Base-by-base conservation (phyloP, 179 eudicot genomes). In the Corrigiola litoralis region DNA sequence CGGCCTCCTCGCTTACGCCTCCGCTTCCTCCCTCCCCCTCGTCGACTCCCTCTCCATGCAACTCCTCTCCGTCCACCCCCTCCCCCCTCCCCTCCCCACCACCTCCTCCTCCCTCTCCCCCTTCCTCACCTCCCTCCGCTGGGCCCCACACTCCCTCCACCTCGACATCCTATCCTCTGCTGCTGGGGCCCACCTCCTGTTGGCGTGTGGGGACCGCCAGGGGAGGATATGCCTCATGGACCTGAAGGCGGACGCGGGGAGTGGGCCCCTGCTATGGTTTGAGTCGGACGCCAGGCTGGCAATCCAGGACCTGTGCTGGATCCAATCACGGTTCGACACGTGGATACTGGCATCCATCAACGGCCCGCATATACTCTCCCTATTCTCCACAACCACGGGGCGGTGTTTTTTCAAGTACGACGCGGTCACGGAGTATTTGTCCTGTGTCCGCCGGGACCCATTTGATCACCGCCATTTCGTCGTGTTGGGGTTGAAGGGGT, bases 191-290 rank as follows among this genome's bases (percentile, higher is more conserved):
- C 89, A 81, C 73, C 84, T 85, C 58, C 75, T 80, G 71, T 80
- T 94, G 36, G 89, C 96, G 33, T 90, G 80, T 53, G 99, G 97
- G 1, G 99, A 94, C 32, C 91, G 97, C 16, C 99, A 90, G 6
- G 99, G 99, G 0, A 75, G 99, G 17, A 72, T 94, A 47, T 77
- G 79, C 11, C 76, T 90, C 46, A 51, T 94, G 33, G 95, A 84
- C 51, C 72, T 84, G n/a, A n/a, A n/a, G n/a, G 63, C 82, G 82
- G 11, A 68, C 74, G 11, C 76, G 75, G 13, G 68, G 85, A 4
- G 80, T 87, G n/a, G n/a, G n/a, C n/a, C n/a, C 4, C 46, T 78
- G 3, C 65, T 79, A 7, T 77, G 77, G 75, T 77, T 74, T 45
- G 79, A 77, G 4, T 11, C 71, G 2, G 65, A 56, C 80, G 9